Evolutionary conservation across 495 filamentous ascomycete genomes (phyloP), one percentile per base, ranked within the genome.

Genomic region (Friedmanniomyces simplex): DNA sequence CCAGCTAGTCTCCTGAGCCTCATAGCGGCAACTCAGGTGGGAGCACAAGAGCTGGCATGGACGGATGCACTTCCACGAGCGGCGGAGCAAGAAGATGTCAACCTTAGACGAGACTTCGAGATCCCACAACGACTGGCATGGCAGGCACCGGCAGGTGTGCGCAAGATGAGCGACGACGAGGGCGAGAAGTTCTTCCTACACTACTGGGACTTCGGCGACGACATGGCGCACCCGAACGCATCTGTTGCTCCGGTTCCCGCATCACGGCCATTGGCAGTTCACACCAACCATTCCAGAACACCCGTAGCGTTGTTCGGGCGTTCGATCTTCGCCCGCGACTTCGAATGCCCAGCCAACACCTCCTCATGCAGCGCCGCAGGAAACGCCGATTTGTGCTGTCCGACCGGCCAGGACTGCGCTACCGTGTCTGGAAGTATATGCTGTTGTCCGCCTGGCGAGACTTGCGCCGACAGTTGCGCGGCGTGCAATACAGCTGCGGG

Each of bases 111-210:
- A 48, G 62, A 67, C 18, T 18, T 67, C 8, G 63, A 68, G 30
- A 59, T 70, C 41, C 66, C 68, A 46, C 61, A 73, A 46, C 62
- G 65, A 50, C 30, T 73, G 34, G 50, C 52, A 13, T 58, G 54
- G 42, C 70, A 71, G 51, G 64, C 28, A 13, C 73, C 75, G 1
- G 62, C 73, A 13, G 78, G 68, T 14, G 71, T 88, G 21, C 71
- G 73, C 54, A 97, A 95, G 66, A 95, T 95, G 88, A 82, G 79
- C 49, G 72, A 67, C 4, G 87, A 95, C 67, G 81, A 87, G 57
- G 84, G 85, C 36, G 88, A 94, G 68, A 97, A 91, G 73, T 91
- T 96, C 72, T 84, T 83, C 62, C 73, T 78, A 45, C 73, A 81
- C 20, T 81, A 84, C 68, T 81, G 84, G 82, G 68, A 51, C 30